Evolutionary conservation across 345 rosid genomes (phyloP).

Genomic region (Eutrema heterophyllum): DNA sequence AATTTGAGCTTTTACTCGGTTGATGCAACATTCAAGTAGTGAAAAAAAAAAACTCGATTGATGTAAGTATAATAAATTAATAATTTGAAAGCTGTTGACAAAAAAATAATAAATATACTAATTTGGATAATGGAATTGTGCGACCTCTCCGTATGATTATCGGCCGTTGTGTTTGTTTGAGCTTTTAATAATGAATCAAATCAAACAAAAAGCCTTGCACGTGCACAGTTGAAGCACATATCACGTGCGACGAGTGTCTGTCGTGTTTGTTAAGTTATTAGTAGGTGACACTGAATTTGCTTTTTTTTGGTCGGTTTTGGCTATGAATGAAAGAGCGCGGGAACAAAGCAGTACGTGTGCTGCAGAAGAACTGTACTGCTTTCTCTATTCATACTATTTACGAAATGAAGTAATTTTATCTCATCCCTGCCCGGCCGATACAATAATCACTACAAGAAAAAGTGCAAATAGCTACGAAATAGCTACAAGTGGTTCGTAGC

Average conservation of each 20-base stretch:
- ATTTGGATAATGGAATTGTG: neutral
- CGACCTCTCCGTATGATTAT: conserved; percentile 23
- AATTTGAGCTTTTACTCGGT: conserved; percentile 10
- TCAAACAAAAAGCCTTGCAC: conserved; percentile 13
- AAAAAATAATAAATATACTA: neutral
- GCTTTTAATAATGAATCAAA: neutral
- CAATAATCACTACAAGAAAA: no score
- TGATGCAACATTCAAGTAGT: conserved; percentile 12
- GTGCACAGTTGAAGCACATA: conserved; percentile 10
- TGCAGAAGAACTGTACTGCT: no score
- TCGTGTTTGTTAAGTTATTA: conserved; percentile 4
- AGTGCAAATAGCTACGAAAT: no score
- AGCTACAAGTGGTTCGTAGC: no score
- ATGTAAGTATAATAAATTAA: neutral
- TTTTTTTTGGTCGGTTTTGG: neutral
- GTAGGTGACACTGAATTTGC: neutral
- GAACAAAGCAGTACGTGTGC: no score
- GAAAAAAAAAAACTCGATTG: neutral
- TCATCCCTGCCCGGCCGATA: neutral
- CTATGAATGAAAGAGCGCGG: no score
- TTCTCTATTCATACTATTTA: no score
- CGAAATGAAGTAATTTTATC: no score
- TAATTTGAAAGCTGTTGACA: neutral
- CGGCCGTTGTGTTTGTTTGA: neutral
- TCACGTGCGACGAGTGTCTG: conserved; percentile 8